Evolutionary conservation across 805 yeast genomes (phyloP), one percentile per base, ranked within the genome.

Genomic region (Candida broadrunensis): DNA sequence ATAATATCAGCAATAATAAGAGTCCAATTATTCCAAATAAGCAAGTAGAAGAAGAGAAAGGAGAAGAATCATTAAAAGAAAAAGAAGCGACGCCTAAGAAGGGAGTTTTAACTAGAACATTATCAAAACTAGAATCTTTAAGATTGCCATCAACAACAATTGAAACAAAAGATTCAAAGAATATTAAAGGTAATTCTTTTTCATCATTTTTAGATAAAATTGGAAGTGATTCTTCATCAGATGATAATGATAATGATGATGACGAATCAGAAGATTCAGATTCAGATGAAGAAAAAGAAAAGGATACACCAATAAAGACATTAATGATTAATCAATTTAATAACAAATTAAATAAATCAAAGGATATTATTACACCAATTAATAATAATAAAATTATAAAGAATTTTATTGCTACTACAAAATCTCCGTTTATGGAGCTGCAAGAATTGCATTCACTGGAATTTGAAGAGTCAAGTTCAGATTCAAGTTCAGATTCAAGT

Each of bases 101-200:
- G 5, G 18, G 6, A 29, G 18, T 11, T 4, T 29, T 29, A 29
- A 15, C 11, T 29, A n/a, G 32, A 15, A n/a, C n/a, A 5, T 29
- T 29, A 29, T 32, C 40, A 21, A 12, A n/a, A 31, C 17, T 37
- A 9, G 16, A 37, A 13, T 21, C 32, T 3, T 21, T 37, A 20
- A 20, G 24, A 23, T 30, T 29, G 3, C 40, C 40, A 11, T 4
- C n/a, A 5, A 37, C 40, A 3, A 37, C 40, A 4, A 37, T 37
- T 15, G 40, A 37, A 18, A 31, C 31, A 5, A 37, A 37, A 31
- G 24, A 21, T 19, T 3, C 35, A 3, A n/a, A 3, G 4, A 15
- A 26, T 5, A 15, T 14, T 14, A 14, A n/a, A 5, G 18, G 32
- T 29, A 6, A 7, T 14, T 4, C 32, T 15, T 5, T 6, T 5